Percentiles rank a stretch among this genome's conserved stretches.
phyloP scores from a whole-genome alignment of 192 early-diverging fungal species.

The Dissophora ornata region DNA sequence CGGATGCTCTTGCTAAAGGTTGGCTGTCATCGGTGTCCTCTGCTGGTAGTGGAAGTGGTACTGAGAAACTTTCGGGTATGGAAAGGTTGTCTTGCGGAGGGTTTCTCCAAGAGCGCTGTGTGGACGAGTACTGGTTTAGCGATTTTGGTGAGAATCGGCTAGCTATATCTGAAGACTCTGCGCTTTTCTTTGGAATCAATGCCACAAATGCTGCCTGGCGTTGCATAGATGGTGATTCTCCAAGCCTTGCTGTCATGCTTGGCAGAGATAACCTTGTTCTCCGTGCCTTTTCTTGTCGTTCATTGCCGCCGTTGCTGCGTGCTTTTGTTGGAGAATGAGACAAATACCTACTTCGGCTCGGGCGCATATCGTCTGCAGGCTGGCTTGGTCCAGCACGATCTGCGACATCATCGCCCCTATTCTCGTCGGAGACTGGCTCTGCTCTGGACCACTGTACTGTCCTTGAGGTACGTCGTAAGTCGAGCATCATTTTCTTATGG shows the following conservation, averaged over 20 bases:
- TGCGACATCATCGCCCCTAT: no score
- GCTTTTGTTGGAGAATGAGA: no score
- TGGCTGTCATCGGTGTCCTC: background rate
- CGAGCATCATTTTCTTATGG: background rate
- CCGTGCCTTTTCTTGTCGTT: background rate
- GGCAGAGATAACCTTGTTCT: background rate
- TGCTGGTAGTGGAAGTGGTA: background rate
- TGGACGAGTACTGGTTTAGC: background rate
- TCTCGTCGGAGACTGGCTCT: no score
- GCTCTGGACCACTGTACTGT: no score
- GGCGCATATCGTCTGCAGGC: no score
- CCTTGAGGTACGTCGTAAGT: background rate
- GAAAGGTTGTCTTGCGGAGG: constrained; percentile 10
- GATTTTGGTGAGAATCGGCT: background rate
- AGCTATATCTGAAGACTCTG: no score
- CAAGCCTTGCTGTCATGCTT: background rate
- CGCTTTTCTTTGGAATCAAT: no score
- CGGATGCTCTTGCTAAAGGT: background rate
- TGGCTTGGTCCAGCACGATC: no score
- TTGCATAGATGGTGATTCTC: no score
- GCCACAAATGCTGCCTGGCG: no score
- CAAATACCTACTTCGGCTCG: no score
- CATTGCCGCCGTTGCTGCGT: no score
- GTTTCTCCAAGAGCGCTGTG: constrained; percentile 7
- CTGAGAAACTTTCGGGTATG: constrained; percentile 4